Base-by-base conservation (phyloP, 1,284 basidiomycete species). In the Xerocomus nothofagi region DNA sequence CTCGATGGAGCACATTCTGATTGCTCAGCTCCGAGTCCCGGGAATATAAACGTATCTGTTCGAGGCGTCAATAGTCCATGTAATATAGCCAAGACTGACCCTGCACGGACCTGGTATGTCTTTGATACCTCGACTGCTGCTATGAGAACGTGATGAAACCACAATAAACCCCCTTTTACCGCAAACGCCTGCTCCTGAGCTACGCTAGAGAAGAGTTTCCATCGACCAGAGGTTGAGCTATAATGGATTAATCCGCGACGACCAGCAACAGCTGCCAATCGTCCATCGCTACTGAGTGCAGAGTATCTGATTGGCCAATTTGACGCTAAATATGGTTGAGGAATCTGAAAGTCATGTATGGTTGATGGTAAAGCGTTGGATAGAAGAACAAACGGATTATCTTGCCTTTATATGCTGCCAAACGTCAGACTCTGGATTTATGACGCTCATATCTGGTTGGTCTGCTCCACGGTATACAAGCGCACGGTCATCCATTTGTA, bases 291-390 rank as follows among this genome's bases (percentile, higher is more conserved):
- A 50, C 93, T 97, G 50, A 99, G 82, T 5, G 91, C 88, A 6
- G 95, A 95, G 65, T 95, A 97, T 33, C 88, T 85, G 36, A 99
- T 87, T 0, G 97, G 97, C 92, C 96, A 98, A 61, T 99, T 97
- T 12, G 83, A 79, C 1, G 93, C 82, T 32, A 98, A 74, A 70
- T 99, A 99, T 18, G 76, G 74, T 60, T 89, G 83, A 0, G 97
- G 97, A n/a, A 99, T 83, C 85, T 91, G 43, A 33, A 51, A 41
- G 44, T 34, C 54, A 49, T 24, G 33, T 6, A 24, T 20, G 38
- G 31, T n/a, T 10, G 8, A 18, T 36, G 37, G 4, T 20, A 23
- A 47, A 23, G 31, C 7, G 26, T 12, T 15, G 12, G 12, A n/a
- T 23, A 7, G 47, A 41, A 32, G 24, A 17, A 50, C 24, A 33